A percentile compares a stretch with the other conserved stretches of the same genome.
phyloP scores from a whole-genome alignment of 495 filamentous ascomycete species.

The Aspergillus coremiiformis region DNA sequence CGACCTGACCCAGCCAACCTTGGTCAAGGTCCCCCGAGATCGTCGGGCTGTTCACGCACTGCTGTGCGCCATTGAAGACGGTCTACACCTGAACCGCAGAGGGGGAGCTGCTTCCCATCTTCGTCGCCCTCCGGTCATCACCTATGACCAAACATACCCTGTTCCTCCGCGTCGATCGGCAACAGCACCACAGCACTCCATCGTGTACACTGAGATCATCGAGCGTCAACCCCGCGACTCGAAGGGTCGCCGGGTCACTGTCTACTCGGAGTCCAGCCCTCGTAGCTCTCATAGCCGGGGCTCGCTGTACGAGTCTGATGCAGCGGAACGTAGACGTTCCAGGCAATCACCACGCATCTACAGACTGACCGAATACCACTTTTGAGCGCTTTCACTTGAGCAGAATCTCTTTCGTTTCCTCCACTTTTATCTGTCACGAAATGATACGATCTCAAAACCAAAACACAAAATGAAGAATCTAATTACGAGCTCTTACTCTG shows the following conservation, averaged over 20 bases:
- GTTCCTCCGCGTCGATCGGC: conserved; percentile 26
- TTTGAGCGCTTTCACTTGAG: conserved; percentile 15
- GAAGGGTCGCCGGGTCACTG: conserved; percentile 28
- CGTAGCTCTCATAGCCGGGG: conserved; percentile 35
- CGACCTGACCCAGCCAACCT: conserved; percentile 33
- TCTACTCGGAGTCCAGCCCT: conserved; percentile 34
- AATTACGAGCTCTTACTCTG: no score
- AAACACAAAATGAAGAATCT: no score
- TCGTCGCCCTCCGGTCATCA: conserved; percentile 20
- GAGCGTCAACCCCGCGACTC: conserved; percentile 27
- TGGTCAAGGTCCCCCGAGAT: conserved; percentile 44
- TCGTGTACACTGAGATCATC: conserved; percentile 28
- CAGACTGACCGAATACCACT: conserved; percentile 26
- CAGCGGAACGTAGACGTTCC: conserved; percentile 30
- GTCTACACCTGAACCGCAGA: conserved; percentile 31
- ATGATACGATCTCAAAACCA: neutral
- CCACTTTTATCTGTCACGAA: neutral
- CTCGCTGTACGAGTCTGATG: conserved; percentile 36
- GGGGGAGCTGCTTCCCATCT: conserved; percentile 9
- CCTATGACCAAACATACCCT: conserved; percentile 38
- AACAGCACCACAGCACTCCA: conserved; percentile 12
- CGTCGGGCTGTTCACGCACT: conserved; percentile 33
- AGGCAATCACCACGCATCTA: conserved; percentile 26
- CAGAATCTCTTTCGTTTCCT: neutral
- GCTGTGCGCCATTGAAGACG: conserved; percentile 42